These are phyloP conservation scores for Neolentinus lepideus DNA, from an alignment of 1,284 basidiomycete genomes.

Conservation along the genomic window DNA sequence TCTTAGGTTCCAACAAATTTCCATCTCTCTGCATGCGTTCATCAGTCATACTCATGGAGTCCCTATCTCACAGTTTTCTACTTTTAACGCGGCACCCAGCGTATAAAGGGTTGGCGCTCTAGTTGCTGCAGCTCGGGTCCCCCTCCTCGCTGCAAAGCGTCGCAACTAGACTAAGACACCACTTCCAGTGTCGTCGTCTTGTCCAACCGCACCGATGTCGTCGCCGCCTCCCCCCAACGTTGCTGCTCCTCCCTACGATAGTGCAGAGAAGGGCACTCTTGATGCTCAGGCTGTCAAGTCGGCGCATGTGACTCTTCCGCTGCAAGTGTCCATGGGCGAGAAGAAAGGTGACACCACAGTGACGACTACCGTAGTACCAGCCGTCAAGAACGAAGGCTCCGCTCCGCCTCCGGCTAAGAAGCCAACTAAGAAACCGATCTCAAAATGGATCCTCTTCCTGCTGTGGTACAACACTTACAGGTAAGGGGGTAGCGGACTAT, in stretches of 20 bases:
- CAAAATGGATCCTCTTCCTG: conserved; percentile 48
- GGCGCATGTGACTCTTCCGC: conserved; percentile 3
- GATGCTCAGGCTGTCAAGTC: conserved; percentile 22
- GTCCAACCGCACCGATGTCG: background rate
- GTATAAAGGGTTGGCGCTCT: background rate
- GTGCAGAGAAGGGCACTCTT: conserved; percentile 52
- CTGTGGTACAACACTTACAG: conserved; percentile 70
- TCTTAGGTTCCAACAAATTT: background rate
- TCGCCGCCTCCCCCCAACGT: conserved; percentile 12
- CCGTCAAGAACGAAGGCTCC: conserved; percentile 34
- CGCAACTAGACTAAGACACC: background rate
- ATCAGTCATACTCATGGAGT: background rate
- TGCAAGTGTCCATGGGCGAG: conserved; percentile 22
- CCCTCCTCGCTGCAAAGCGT: background rate
- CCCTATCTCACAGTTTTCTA: background rate
- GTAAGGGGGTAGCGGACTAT: conserved; percentile 20
- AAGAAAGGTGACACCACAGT: conserved; percentile 23
- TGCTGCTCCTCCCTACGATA: conserved; percentile 32
- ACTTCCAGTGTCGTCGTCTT: background rate
- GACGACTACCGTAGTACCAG: conserved; percentile 20
- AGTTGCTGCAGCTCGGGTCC: background rate
- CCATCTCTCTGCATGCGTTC: background rate
- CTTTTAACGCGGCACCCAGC: background rate
- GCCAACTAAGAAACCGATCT: conserved; percentile 35
- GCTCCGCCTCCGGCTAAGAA: conserved; percentile 16